A percentile compares a stretch with the other conserved stretches of the same genome.
Conservation (phyloP, 441 rosid species). For the Croton setiger region DNA sequence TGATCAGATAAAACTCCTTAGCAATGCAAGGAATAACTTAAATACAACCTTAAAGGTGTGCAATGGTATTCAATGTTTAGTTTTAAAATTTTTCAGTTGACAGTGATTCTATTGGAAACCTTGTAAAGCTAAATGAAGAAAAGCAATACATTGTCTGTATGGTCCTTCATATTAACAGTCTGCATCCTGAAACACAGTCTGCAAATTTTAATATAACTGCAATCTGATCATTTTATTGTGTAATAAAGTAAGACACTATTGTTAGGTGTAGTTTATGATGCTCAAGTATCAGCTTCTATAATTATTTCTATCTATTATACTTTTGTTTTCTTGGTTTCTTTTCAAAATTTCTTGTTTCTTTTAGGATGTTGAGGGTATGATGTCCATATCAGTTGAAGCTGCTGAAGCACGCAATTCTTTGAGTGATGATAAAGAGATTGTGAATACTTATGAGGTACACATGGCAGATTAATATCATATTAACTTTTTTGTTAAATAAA, state of each 20-base stretch:
- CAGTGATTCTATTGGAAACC: not conserved
- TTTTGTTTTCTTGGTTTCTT: not conserved
- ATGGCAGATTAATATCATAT: conserved; percentile 16
- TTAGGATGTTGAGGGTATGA: conserved; percentile 99
- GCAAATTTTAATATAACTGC: not conserved
- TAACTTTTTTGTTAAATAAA: conserved; percentile 12
- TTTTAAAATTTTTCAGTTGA: not conserved
- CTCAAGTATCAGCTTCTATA: conserved; percentile 8
- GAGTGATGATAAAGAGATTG: conserved; percentile 92
- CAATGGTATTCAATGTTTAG: not conserved
- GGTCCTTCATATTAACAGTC: not conserved
- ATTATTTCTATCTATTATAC: not conserved
- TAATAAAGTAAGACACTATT: not conserved
- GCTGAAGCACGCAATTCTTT: conserved; percentile 88
- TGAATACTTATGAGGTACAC: conserved; percentile 88
- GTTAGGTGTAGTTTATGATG: not conserved
- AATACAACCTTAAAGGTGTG: conserved; percentile 86
- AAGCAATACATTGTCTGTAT: not conserved
- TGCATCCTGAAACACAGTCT: not conserved
- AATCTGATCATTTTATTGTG: not conserved
- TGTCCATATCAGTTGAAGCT: conserved; percentile 99
- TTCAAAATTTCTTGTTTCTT: conserved; percentile 19
- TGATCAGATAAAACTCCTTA: conserved; percentile 96
- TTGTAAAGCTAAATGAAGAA: not conserved
- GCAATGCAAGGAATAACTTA: conserved; percentile 92